Evolutionary conservation across 768 basidiomycete genomes (phyloP).

Genomic region (Boletus rex-veris): DNA sequence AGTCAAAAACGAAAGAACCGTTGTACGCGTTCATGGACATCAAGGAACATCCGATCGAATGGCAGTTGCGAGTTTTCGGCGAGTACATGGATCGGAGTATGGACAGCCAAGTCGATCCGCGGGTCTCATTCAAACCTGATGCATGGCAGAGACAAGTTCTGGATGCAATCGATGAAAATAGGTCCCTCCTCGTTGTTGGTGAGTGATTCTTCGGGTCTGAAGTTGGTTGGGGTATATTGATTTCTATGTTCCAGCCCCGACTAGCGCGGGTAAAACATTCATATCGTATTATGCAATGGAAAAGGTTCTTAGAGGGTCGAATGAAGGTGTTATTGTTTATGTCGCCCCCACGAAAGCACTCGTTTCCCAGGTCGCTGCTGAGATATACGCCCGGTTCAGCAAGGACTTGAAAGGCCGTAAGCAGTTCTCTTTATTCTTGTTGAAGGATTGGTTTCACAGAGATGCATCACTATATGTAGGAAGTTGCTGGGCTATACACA

Average conservation of each 20-base stretch:
- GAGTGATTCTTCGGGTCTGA: constrained; percentile 6
- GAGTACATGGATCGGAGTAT: constrained; percentile 72
- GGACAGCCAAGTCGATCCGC: constrained; percentile 54
- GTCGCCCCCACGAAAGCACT: constrained; percentile 75
- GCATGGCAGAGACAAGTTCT: constrained; percentile 68
- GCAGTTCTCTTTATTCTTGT: constrained; percentile 15
- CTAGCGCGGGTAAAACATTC: constrained; percentile 74
- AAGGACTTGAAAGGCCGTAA: constrained; percentile 49
- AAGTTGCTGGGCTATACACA: constrained; percentile 63
- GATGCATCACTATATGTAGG: constrained; percentile 31
- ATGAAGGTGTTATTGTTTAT: constrained; percentile 68
- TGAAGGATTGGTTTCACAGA: background rate
- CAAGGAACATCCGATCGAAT: constrained; percentile 52
- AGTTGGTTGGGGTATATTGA: background rate
- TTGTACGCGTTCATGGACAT: constrained; percentile 53
- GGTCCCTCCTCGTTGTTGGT: constrained; percentile 68
- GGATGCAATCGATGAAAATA: constrained; percentile 55
- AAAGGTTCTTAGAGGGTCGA: constrained; percentile 54
- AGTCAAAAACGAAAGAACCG: constrained; percentile 39
- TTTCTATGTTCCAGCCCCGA: constrained; percentile 45
- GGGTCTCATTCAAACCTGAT: constrained; percentile 65
- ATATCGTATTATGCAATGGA: constrained; percentile 80
- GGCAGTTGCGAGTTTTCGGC: constrained; percentile 70
- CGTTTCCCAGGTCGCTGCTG: constrained; percentile 68
- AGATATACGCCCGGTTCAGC: constrained; percentile 67